Conservation (phyloP, 176 grass and related monocot genomes). For the Lolium perenne region DNA sequence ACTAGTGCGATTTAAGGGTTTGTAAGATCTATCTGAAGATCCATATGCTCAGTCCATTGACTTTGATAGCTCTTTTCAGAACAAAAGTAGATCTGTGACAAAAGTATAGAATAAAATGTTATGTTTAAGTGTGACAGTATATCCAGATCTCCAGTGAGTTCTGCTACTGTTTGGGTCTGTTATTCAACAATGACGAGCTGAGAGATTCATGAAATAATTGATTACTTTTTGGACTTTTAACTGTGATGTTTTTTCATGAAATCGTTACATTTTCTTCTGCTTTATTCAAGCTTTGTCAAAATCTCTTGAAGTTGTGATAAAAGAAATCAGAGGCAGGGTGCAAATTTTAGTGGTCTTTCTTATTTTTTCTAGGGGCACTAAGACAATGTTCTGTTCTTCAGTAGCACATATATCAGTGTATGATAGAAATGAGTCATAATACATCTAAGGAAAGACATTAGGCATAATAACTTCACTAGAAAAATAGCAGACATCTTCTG, state of each 20-base stretch:
- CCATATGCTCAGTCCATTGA: background rate
- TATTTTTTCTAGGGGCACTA: slow-evolving; percentile 10
- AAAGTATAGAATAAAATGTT: background rate
- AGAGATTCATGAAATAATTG: background rate
- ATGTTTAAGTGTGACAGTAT: background rate
- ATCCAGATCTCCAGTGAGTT: background rate
- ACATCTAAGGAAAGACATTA: background rate
- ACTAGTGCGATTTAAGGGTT: background rate
- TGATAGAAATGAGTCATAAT: background rate
- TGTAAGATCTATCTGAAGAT: slow-evolving; percentile 6
- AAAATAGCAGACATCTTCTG: background rate
- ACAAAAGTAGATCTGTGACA: background rate
- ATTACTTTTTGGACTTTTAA: background rate
- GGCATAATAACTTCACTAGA: background rate
- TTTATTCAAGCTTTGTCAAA: background rate
- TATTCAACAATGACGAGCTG: background rate
- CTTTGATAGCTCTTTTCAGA: background rate
- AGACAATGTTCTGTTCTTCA: background rate
- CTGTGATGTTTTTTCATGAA: background rate
- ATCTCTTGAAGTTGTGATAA: background rate
- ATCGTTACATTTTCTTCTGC: background rate
- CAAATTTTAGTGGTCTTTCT: slow-evolving; percentile 4
- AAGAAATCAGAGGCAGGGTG: background rate
- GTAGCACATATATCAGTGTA: background rate
- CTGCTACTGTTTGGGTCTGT: background rate